phyloP scores from a whole-genome alignment of 2,329 filamentous ascomycete species.

The Talaromyces piceae region DNA sequence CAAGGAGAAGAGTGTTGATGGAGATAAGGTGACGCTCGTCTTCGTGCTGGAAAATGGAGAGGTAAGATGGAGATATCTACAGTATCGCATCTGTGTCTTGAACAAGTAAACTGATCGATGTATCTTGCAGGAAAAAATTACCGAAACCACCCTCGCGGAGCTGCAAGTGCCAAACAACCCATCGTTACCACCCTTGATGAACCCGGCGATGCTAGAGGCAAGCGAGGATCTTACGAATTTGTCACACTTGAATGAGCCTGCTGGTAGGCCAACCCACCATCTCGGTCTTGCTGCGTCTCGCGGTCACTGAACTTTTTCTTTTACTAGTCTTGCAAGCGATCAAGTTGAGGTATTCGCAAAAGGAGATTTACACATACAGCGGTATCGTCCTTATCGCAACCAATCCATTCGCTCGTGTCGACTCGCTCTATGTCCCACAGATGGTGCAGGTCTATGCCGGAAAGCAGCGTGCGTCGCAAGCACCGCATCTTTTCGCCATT shows the following conservation, averaged over 20 bases:
- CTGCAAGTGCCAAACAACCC: slow-evolving; percentile 70
- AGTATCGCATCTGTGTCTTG: neutral
- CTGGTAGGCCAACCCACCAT: slow-evolving; percentile 53
- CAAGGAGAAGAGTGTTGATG: slow-evolving; percentile 72
- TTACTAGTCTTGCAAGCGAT: slow-evolving; percentile 85
- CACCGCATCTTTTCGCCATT: slow-evolving; percentile 96
- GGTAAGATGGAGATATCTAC: slow-evolving; percentile 45
- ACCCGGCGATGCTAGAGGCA: slow-evolving; percentile 94
- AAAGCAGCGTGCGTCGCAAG: slow-evolving; percentile 91
- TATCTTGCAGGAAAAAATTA: slow-evolving; percentile 58
- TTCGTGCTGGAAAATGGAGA: slow-evolving; percentile 91
- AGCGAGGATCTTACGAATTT: slow-evolving; percentile 96
- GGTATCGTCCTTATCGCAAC: slow-evolving; percentile 98
- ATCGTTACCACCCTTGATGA: slow-evolving; percentile 87
- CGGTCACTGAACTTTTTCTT: slow-evolving; percentile 15
- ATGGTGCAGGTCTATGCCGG: slow-evolving; percentile 99
- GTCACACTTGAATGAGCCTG: slow-evolving; percentile 96
- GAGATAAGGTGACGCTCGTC: slow-evolving; percentile 76
- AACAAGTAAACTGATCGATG: slow-evolving; percentile 13
- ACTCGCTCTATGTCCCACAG: slow-evolving; percentile 95
- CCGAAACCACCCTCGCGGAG: slow-evolving; percentile 69
- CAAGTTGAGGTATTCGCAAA: slow-evolving; percentile 91
- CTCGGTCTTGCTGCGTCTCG: slow-evolving; percentile 14
- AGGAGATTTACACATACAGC: slow-evolving; percentile 99
- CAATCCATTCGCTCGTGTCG: slow-evolving; percentile 94